phyloP scores from a whole-genome alignment of 1,139 yeast species.

The Cylindricascospora bacillispora region DNA sequence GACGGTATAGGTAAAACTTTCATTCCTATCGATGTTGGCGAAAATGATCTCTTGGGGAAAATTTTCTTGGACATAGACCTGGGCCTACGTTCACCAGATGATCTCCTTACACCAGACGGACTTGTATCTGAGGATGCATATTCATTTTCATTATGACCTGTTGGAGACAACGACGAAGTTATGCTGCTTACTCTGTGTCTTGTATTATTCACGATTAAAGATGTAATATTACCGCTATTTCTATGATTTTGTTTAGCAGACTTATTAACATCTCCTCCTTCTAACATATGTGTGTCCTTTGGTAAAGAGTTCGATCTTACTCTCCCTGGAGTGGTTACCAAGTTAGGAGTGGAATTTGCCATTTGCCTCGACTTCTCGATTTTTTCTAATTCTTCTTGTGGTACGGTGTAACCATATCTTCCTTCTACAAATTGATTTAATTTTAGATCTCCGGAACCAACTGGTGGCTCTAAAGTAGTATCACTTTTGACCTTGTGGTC shows the following conservation, averaged over 20 bases:
- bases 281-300: not conserved
- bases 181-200: not conserved
- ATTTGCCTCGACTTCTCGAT: no score
- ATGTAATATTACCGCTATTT: not conserved
- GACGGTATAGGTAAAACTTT: slow-evolving; percentile 13
- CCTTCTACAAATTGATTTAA: no score
- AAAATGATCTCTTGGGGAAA: slow-evolving; percentile 19
- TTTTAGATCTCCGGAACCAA: no score
- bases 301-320: not conserved
- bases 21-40: slow-evolving; percentile 17
- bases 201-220: not conserved
- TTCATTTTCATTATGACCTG: not conserved
- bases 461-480: not conserved
- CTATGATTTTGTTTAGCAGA: not conserved
- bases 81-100: slow-evolving; percentile 12
- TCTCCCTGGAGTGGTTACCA: no score
- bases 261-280: not conserved
- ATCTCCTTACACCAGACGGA: no score
- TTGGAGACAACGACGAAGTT: not conserved
- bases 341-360: not conserved
- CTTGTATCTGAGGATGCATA: no score
- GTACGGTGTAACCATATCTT: not conserved
- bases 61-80: slow-evolving; percentile 18
- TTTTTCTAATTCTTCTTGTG: not conserved
- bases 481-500: not conserved